phyloP scores from a whole-genome alignment of 108 stramenopile genomes.

The Mediolabrus comicus region DNA sequence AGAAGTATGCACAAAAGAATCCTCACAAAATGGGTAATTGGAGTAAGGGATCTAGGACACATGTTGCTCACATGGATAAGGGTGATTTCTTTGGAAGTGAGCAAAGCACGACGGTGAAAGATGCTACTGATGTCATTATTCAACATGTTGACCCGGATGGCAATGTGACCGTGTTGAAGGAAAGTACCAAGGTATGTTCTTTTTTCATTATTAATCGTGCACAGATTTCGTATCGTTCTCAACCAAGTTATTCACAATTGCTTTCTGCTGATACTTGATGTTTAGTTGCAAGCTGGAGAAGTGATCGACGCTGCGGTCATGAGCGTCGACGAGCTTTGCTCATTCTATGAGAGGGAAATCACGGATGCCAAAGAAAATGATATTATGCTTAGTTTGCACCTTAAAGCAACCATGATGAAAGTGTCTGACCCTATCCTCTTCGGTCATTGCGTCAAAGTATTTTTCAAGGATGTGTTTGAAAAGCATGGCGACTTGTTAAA shows the following conservation, averaged over 20 bases:
- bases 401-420: conserved; percentile 98
- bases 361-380: conserved; percentile 85
- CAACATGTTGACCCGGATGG: conserved; percentile 68
- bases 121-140: conserved; percentile 66
- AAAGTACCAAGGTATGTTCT: conserved; percentile 34
- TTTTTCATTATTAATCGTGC: background rate
- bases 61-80: conserved; percentile 89
- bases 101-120: conserved; percentile 64
- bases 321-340: conserved; percentile 57
- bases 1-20: conserved; percentile 93
- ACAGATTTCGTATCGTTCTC: background rate
- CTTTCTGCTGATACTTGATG: background rate
- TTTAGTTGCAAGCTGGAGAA: conserved; percentile 68
- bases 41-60: conserved; percentile 75
- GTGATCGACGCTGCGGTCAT: conserved; percentile 87
- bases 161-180: conserved; percentile 68
- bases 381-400: conserved; percentile 75
- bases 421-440: conserved; percentile 93
- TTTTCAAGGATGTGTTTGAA: conserved; percentile 86
- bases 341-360: conserved; percentile 81
- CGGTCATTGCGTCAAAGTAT: conserved; percentile 87
- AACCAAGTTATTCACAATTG: background rate
- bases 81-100: conserved; percentile 91
- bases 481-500: conserved; percentile 81
- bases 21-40: conserved; percentile 93